These are phyloP conservation scores for Calonectria pseudoreteaudii DNA, from an alignment of 2,329 filamentous ascomycete species.

Conservation along the genomic window DNA sequence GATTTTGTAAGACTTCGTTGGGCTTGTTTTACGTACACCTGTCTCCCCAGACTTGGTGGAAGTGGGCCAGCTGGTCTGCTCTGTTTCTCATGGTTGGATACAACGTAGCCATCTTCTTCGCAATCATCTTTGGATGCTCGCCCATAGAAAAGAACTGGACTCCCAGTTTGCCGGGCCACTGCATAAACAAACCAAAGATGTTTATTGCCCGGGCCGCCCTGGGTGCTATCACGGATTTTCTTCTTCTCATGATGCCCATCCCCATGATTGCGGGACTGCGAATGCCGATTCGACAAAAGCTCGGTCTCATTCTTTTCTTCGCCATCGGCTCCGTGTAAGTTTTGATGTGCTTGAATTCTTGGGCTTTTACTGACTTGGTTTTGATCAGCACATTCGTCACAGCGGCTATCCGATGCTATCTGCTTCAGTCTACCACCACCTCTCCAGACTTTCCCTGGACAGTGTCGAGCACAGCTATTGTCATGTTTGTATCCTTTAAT, in stretches of 20 bases:
- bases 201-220: constrained; percentile 59
- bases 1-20: not conserved
- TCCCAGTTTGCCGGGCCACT: constrained; percentile 43
- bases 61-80: not conserved
- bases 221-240: constrained; percentile 58
- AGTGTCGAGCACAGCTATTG: not conserved
- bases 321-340: constrained; percentile 48
- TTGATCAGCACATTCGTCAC: constrained; percentile 25
- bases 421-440: constrained; percentile 19
- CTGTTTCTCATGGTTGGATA: not conserved
- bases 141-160: constrained; percentile 39
- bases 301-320: constrained; percentile 55
- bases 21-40: not conserved
- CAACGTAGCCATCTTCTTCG: constrained; percentile 44
- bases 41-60: not conserved
- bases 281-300: constrained; percentile 57
- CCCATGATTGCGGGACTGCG: constrained; percentile 55
- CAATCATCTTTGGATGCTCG: constrained; percentile 41
- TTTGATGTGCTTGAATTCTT: not conserved
- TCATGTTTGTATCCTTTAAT: not conserved
- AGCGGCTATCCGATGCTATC: constrained; percentile 28
- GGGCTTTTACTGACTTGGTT: not conserved
- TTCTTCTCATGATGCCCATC: constrained; percentile 58
- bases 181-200: constrained; percentile 57
- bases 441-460: constrained; percentile 28